Evolutionary conservation across 768 basidiomycete species (phyloP).

Genomic region (Candolleomyces efflorescens): DNA sequence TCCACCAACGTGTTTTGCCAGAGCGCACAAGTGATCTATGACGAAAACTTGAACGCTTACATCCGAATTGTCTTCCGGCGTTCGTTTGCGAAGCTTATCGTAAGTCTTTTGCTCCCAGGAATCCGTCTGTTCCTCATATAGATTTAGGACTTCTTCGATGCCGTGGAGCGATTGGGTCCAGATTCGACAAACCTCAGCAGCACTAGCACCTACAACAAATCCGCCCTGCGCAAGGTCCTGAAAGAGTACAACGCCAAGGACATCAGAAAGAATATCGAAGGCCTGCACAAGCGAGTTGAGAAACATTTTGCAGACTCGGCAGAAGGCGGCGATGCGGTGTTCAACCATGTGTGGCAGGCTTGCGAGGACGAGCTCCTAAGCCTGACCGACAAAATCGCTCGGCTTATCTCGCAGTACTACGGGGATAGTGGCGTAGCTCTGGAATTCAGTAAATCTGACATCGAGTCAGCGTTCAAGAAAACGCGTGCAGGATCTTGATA

Average conservation of each 20-base stretch:
- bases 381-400: constrained; percentile 65
- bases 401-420: constrained; percentile 76
- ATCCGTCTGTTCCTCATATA: neutral
- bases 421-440: constrained; percentile 63
- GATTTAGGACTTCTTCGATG: constrained; percentile 88
- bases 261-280: constrained; percentile 82
- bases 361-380: constrained; percentile 81
- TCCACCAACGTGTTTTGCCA: constrained; percentile 61
- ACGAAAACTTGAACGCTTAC: constrained; percentile 84
- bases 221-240: constrained; percentile 75
- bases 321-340: constrained; percentile 57
- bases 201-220: constrained; percentile 71
- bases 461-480: constrained; percentile 74
- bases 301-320: constrained; percentile 91
- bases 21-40: constrained; percentile 79
- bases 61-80: constrained; percentile 82
- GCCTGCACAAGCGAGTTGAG: constrained; percentile 85
- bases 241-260: constrained; percentile 89
- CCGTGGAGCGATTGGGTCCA: constrained; percentile 78
- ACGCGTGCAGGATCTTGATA: constrained; percentile 36
- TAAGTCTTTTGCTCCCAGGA: constrained; percentile 31
- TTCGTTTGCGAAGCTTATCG: constrained; percentile 84
- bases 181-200: constrained; percentile 72
- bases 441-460: constrained; percentile 72
- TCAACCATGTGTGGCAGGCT: constrained; percentile 83